Evolutionary conservation across 495 filamentous ascomycete genomes (phyloP).

Genomic region (Hypoxylon fuscum): DNA sequence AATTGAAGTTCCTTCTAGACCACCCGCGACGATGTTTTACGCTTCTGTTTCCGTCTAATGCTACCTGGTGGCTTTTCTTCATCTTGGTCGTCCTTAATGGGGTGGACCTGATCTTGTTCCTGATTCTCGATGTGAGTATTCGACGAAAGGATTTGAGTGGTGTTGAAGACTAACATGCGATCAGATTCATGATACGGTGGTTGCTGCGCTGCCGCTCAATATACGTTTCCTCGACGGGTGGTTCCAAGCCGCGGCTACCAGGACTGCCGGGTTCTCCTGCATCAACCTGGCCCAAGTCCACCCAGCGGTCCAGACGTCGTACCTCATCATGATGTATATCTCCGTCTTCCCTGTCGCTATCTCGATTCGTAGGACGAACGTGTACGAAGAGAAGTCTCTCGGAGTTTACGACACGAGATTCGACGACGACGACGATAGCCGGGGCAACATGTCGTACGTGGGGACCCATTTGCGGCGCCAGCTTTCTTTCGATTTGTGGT

Average conservation of each 20-base stretch:
- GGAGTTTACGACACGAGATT: slow-evolving; percentile 69
- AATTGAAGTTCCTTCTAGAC: slow-evolving; percentile 87
- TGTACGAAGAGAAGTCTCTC: slow-evolving; percentile 94
- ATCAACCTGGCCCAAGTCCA: slow-evolving; percentile 80
- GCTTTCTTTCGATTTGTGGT: slow-evolving; percentile 95
- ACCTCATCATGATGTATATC: slow-evolving; percentile 99
- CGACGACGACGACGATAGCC: slow-evolving; percentile 52
- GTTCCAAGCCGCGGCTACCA: slow-evolving; percentile 86
- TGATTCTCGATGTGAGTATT: slow-evolving; percentile 81
- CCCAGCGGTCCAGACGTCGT: slow-evolving; percentile 92
- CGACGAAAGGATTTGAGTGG: not conserved
- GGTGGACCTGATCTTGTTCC: slow-evolving; percentile 86
- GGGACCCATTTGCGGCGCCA: slow-evolving; percentile 88
- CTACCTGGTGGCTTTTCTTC: slow-evolving; percentile 96
- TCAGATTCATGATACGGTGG: slow-evolving; percentile 72
- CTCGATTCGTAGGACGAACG: slow-evolving; percentile 90
- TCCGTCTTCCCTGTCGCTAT: slow-evolving; percentile 96
- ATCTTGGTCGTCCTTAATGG: slow-evolving; percentile 84
- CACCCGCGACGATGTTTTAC: slow-evolving; percentile 96
- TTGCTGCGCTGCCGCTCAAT: slow-evolving; percentile 69
- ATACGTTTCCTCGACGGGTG: slow-evolving; percentile 81
- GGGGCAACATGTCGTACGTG: slow-evolving; percentile 78
- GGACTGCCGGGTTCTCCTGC: slow-evolving; percentile 87
- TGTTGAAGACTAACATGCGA: slow-evolving; percentile 29
- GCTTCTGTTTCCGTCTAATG: slow-evolving; percentile 83